Evolutionary conservation across 2,329 filamentous ascomycete genomes (phyloP), one percentile per base, ranked within the genome.

Genomic region (Fusarium pseudocircinatum): DNA sequence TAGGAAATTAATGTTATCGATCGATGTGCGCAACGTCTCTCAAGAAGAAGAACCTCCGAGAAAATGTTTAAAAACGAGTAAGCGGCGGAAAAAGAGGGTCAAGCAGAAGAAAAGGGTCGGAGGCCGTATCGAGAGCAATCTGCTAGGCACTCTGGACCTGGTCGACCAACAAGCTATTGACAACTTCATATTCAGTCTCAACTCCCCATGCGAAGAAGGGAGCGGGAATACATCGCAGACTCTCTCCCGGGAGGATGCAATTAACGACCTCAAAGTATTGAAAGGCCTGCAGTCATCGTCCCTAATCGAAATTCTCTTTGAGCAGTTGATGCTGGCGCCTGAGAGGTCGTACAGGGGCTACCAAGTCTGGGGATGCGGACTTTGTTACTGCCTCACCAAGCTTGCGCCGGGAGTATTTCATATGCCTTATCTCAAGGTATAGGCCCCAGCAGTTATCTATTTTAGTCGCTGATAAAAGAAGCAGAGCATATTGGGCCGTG

Each of bases 361-460:
- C 11, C 67, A 61, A 49, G 59, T 78, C 3, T 24, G 63, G 11
- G 62, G 73, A 4, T 64, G 63, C n/a, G 73, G 49, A 16, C 46
- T 68, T 22, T 46, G 71, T 7, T 68, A 70, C 18, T 75, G 79
- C 13, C 72, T 84, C 15, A 69, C 70, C 5, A 64, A 62, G 6
- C 50, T 84, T 11, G 77, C 77, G 8, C 83, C 83, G 0, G 80
- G 80, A 22, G 81, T 84, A 22, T 84, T 84, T 34, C 72, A 83
- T 56, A 73, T 81, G 32, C 71, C 76, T 22, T 83, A 83, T 73
- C 74, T 84, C 18, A 78, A 79, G 71, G 83, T 83, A 75, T 40
- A 63, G 26, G 6, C 40, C 12, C 14, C 10, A 18, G 14, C 10
- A 26, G 24, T 36, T 11, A 34, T 10, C 4, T 14, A 24, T 22